Evolutionary conservation across 495 filamentous ascomycete genomes (phyloP).

Genomic region (Poronia punctata): DNA sequence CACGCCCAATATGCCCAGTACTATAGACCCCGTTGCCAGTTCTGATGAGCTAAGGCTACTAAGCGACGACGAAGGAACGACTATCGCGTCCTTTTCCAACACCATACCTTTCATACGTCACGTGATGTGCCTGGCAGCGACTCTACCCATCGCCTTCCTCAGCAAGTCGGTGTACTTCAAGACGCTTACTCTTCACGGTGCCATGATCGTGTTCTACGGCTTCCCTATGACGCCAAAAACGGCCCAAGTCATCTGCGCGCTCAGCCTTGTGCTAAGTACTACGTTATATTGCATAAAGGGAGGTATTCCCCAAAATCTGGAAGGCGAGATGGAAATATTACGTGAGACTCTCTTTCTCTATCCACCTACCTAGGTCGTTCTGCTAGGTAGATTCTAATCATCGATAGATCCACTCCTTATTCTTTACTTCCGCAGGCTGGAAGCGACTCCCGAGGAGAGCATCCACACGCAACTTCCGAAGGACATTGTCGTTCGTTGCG

Average conservation of each 20-base stretch:
- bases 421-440: constrained; percentile 6
- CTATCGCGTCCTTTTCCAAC: constrained; percentile 8
- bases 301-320: constrained; percentile 9
- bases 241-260: constrained; percentile 8
- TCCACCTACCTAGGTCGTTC: constrained; percentile 5
- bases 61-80: constrained; percentile 9
- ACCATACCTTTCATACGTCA: constrained; percentile 6
- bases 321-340: constrained; percentile 8
- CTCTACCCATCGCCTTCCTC: constrained; percentile 9
- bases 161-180: constrained; percentile 6
- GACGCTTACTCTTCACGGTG: constrained; percentile 5
- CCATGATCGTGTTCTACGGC: constrained; percentile 5
- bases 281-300: constrained; percentile 10
- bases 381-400: constrained; percentile 7
- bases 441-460: constrained; percentile 7
- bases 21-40: constrained; percentile 5
- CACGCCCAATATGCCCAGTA: constrained; percentile 6
- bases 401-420: constrained; percentile 9
- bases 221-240: constrained; percentile 5
- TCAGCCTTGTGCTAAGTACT: constrained; percentile 7
- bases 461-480: constrained; percentile 8
- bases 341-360: constrained; percentile 5
- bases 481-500: constrained; percentile 8
- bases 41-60: constrained; percentile 8
- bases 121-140: constrained; percentile 8